phyloP scores from a whole-genome alignment of 192 early-diverging fungal species.

The Coemansia sp. region DNA sequence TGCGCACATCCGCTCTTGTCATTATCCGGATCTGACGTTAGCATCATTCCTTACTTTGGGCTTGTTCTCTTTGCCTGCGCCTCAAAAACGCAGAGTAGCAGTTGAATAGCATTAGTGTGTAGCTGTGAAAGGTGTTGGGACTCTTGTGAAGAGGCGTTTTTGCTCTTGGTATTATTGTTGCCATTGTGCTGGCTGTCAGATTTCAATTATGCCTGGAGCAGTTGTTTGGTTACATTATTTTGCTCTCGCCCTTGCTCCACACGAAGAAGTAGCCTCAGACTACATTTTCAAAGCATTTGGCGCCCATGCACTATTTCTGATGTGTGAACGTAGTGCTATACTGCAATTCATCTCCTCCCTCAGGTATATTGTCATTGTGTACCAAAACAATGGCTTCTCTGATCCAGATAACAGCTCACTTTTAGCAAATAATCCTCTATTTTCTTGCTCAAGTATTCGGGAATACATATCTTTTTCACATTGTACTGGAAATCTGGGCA shows the following conservation, averaged over 20 bases:
- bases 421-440: not conserved
- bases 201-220: not conserved
- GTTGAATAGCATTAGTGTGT: not conserved
- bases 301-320: not conserved
- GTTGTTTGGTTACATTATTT: constrained; percentile 2
- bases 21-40: constrained; percentile 11
- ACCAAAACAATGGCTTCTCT: not conserved
- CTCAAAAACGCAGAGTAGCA: not conserved
- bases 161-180: constrained; percentile 5
- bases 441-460: not conserved
- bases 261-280: not conserved
- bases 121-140: not conserved
- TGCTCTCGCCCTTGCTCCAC: constrained; percentile 1
- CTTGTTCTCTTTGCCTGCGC: not conserved
- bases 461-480: too few species aligned
- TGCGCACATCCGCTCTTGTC: not conserved
- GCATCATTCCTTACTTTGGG: not conserved
- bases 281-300: not conserved
- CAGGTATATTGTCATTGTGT: not conserved
- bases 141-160: constrained; percentile 1
- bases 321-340: not conserved
- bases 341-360: not conserved
- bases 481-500: too few species aligned
- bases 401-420: constrained; percentile 14
- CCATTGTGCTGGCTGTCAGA: not conserved